Evolutionary conservation across 2,329 filamentous ascomycete species (phyloP).

Genomic region (Botrytis byssoidea): DNA sequence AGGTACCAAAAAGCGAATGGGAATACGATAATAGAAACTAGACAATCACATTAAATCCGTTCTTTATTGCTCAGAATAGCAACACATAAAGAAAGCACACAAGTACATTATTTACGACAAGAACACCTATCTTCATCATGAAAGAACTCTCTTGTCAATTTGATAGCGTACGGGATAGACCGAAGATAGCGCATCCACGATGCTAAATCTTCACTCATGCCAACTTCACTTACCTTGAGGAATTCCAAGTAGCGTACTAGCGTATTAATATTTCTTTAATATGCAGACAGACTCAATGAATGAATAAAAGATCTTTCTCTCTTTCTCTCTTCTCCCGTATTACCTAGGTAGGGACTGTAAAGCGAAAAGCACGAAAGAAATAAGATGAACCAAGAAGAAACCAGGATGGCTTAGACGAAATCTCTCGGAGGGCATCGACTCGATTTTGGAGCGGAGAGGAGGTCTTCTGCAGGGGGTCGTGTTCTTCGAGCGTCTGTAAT

Average conservation of each 20-base stretch:
- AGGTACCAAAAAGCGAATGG: background rate
- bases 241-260: background rate
- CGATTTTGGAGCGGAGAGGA: background rate
- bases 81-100: background rate
- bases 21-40: background rate
- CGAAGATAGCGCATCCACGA: background rate
- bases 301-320: background rate
- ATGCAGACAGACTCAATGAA: background rate
- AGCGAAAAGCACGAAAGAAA: background rate
- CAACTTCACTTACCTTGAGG: background rate
- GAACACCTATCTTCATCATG: background rate
- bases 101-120: background rate
- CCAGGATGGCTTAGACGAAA: background rate
- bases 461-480: background rate
- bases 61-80: constrained; percentile 5
- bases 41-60: background rate
- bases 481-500: background rate
- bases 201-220: background rate
- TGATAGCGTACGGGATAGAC: background rate
- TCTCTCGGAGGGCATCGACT: background rate
- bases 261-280: background rate
- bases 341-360: too few species aligned
- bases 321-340: background rate
- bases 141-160: background rate
- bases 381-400: background rate